Evolutionary conservation across 2,329 filamentous ascomycete genomes (phyloP).

Genomic region (Arthrobotrys entomopaga): DNA sequence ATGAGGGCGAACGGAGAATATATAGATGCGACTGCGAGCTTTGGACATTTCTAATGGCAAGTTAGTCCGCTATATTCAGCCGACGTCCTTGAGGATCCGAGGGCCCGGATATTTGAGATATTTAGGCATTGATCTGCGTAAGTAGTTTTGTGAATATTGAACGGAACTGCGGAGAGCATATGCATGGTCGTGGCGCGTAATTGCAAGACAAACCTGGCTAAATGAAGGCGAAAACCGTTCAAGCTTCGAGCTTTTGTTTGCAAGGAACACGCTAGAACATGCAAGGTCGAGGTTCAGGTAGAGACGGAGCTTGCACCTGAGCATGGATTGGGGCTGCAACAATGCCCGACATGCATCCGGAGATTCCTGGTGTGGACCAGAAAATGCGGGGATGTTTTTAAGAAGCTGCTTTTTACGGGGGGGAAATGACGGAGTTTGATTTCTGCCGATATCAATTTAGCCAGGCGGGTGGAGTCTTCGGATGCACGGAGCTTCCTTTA

Average conservation of each 20-base stretch:
- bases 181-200: background rate
- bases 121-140: slow-evolving; percentile 49
- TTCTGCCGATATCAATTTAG: slow-evolving; percentile 44
- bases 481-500: slow-evolving; percentile 23
- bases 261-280: slow-evolving; percentile 6
- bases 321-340: slow-evolving; percentile 30
- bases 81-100: slow-evolving; percentile 28
- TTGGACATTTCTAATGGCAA: background rate
- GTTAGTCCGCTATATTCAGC: slow-evolving; percentile 30
- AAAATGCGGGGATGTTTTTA: slow-evolving; percentile 40
- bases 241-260: slow-evolving; percentile 23
- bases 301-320: background rate
- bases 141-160: background rate
- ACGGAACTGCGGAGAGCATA: no score
- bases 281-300: slow-evolving; percentile 21
- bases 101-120: slow-evolving; percentile 31
- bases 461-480: slow-evolving; percentile 44
- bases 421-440: slow-evolving; percentile 8
- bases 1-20: slow-evolving; percentile 32
- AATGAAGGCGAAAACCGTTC: slow-evolving; percentile 13
- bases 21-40: slow-evolving; percentile 20
- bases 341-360: slow-evolving; percentile 34
- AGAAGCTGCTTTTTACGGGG: slow-evolving; percentile 5
- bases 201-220: slow-evolving; percentile 17
- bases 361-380: slow-evolving; percentile 33